Percentiles rank a stretch among this genome's conserved stretches.
Conservation (phyloP, 78 protist species). For the Dictyostelium firmibasis region DNA sequence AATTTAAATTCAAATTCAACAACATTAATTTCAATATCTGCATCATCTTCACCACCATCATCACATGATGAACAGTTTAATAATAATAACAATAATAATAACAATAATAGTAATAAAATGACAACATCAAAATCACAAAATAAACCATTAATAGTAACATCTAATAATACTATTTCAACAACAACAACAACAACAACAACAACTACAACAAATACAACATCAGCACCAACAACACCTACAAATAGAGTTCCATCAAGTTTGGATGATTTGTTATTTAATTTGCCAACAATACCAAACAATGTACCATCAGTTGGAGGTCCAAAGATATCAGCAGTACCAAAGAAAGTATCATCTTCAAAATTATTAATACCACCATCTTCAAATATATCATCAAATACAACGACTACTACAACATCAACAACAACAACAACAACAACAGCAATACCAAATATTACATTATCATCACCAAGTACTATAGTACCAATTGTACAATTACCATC, state of each 20-base stretch:
- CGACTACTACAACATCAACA: background rate
- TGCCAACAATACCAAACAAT: background rate
- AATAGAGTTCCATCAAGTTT: background rate
- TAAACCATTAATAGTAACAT: background rate
- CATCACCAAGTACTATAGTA: background rate
- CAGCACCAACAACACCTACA: background rate
- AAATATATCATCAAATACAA: background rate
- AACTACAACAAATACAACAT: background rate
- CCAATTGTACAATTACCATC: background rate
- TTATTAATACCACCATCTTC: background rate
- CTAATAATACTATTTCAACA: background rate
- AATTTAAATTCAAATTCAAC: background rate
- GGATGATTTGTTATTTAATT: background rate
- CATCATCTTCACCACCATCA: background rate
- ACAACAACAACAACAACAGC: background rate
- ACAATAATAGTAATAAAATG: background rate
- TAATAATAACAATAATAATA: background rate
- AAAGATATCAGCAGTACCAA: background rate
- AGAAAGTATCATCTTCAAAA: background rate
- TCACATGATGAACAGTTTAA: background rate
- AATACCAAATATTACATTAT: background rate
- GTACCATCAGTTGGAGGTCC: background rate
- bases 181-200: background rate
- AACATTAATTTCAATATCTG: background rate
- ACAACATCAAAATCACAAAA: constrained; percentile 6